phyloP scores from a whole-genome alignment of 768 basidiomycete genomes.

The Phylloporus sp. region DNA sequence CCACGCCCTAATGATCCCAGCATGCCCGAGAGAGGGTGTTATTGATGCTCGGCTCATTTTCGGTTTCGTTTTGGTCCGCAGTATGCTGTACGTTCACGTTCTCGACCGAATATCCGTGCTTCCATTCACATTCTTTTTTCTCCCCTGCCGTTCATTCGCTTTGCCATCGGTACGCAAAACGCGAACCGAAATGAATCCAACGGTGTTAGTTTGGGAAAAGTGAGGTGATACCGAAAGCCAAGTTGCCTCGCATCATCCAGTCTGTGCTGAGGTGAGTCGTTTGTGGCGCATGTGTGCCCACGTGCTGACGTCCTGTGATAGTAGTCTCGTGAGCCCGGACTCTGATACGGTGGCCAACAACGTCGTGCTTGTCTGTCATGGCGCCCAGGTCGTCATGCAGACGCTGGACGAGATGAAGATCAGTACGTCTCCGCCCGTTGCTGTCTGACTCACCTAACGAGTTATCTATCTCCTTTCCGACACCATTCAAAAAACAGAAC shows the following conservation, averaged over 20 bases:
- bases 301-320: conserved; percentile 26
- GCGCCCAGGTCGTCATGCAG: conserved; percentile 48
- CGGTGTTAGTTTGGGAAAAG: conserved; percentile 80
- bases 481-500: conserved; percentile 38
- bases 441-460: background rate
- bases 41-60: conserved; percentile 8
- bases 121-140: conserved; percentile 9
- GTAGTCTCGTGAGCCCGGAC: conserved; percentile 71
- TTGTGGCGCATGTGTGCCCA: background rate
- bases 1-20: conserved; percentile 3
- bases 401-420: conserved; percentile 76
- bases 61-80: conserved; percentile 21
- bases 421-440: conserved; percentile 41
- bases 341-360: conserved; percentile 65
- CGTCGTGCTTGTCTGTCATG: conserved; percentile 69
- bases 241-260: conserved; percentile 66
- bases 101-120: background rate
- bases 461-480: background rate
- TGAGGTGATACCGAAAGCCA: conserved; percentile 61
- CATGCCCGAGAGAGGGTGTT: conserved; percentile 15
- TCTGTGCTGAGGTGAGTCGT: conserved; percentile 63
- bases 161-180: too few species aligned
- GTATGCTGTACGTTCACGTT: conserved; percentile 56
- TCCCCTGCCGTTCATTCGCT: too few species aligned
- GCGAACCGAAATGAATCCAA: conserved; percentile 11